Percentiles rank a stretch among this genome's conserved stretches.
Evolutionary conservation across 495 filamentous ascomycete genomes (phyloP).

Genomic region (Aspergillus nanangensis): DNA sequence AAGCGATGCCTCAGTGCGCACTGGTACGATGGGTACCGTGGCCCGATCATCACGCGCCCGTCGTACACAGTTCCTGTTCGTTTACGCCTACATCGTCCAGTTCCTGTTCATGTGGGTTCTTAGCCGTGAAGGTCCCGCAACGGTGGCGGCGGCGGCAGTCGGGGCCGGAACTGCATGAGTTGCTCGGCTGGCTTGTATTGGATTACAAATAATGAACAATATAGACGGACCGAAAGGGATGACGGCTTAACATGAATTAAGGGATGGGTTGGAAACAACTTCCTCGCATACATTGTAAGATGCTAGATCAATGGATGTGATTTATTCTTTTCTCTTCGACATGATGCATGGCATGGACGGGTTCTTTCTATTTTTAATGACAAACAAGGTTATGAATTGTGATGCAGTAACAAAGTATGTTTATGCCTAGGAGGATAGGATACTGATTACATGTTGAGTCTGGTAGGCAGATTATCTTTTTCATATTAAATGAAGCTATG

Average conservation of each 20-base stretch:
- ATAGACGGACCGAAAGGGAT: conserved; percentile 15
- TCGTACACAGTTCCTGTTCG: conserved; percentile 90
- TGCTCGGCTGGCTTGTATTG: neutral
- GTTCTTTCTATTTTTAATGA: no score
- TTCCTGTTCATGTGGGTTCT: conserved; percentile 94
- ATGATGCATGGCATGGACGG: no score
- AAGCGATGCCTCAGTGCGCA: conserved; percentile 54
- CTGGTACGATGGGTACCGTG: conserved; percentile 69
- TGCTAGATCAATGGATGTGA: conserved; percentile 15
- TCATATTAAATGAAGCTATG: no score
- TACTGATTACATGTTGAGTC: no score
- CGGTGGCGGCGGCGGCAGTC: conserved; percentile 6
- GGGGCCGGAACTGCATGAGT: conserved; percentile 23
- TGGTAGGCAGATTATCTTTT: no score
- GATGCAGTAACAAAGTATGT: no score
- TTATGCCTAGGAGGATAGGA: no score
- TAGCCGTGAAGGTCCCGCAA: conserved; percentile 48
- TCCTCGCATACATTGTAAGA: conserved; percentile 10
- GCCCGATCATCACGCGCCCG: conserved; percentile 80
- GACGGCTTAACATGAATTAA: neutral
- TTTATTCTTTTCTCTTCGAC: no score
- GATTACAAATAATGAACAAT: conserved; percentile 21
- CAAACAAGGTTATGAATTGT: no score
- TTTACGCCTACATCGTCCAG: conserved; percentile 92
- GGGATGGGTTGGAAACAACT: no score